Evolutionary conservation across 148 eudicot species (phyloP).

Genomic region (Euryodendron excelsum): DNA sequence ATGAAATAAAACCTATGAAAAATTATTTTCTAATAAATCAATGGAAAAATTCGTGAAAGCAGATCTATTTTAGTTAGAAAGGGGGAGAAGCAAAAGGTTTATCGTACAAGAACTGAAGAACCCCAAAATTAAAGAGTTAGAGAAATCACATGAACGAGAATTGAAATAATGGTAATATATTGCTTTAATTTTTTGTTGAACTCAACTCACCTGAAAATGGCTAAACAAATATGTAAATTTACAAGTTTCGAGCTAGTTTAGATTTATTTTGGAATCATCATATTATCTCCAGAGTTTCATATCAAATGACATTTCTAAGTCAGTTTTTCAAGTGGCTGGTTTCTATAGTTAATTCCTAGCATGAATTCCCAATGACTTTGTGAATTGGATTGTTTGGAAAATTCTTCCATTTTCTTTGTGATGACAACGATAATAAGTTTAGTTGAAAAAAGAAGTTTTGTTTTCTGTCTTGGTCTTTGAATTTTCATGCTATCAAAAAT

Average conservation of each 20-base stretch:
- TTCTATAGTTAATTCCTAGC: background rate
- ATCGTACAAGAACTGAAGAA: background rate
- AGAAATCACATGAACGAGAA: background rate
- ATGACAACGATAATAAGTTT: too few species aligned
- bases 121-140: background rate
- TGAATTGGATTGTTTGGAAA: background rate
- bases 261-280: too few species aligned
- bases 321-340: too few species aligned
- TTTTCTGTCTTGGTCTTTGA: background rate
- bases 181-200: too few species aligned
- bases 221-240: background rate
- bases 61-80: background rate
- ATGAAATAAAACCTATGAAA: constrained; percentile 1
- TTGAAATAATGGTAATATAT: background rate
- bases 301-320: too few species aligned
- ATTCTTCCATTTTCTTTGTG: background rate
- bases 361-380: background rate
- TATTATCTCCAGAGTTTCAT: too few species aligned
- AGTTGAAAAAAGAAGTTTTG: too few species aligned
- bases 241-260: background rate
- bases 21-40: background rate
- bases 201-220: too few species aligned
- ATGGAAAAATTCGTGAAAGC: background rate
- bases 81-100: background rate
- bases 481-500: background rate